phyloP scores from a whole-genome alignment of 2,329 filamentous ascomycete species.

The Fusarium heterosporum region DNA sequence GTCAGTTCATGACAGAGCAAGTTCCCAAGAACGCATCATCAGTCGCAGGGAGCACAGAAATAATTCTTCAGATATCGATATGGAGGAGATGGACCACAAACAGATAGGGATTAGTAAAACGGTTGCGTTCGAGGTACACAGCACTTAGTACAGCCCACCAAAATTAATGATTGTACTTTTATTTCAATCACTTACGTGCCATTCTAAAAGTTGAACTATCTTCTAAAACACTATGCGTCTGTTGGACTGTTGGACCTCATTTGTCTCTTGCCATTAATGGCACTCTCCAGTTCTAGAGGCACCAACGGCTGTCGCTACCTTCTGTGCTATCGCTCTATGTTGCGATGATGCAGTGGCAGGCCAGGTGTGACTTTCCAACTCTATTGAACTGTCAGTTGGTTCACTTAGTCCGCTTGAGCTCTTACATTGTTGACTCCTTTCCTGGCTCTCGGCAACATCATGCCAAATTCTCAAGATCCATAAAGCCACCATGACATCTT shows the following conservation, averaged over 20 bases:
- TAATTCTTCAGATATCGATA: constrained; percentile 39
- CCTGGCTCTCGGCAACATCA: neutral
- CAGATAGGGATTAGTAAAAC: constrained; percentile 43
- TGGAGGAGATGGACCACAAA: constrained; percentile 42
- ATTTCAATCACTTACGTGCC: neutral
- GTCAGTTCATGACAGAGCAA: constrained; percentile 13
- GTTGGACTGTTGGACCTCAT: too few relatives aligned
- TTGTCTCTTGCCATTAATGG: rapidly evolving
- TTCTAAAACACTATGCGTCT: neutral
- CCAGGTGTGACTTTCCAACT: neutral
- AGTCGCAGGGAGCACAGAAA: constrained; percentile 31
- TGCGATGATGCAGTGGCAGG: rapidly evolving
- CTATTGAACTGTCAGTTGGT: neutral
- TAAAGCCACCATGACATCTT: constrained; percentile 21
- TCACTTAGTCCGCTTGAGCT: rapidly evolving
- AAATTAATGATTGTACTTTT: neutral
- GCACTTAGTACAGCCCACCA: constrained; percentile 15
- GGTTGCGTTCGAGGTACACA: constrained; percentile 38
- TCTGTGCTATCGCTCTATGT: neutral
- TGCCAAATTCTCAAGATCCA: constrained; percentile 36
- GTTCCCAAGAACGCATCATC: constrained; percentile 44
- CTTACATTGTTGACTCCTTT: neutral
- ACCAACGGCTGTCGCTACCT: neutral
- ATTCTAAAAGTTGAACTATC: neutral
- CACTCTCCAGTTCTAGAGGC: neutral